Base-by-base conservation (phyloP, 441 rosid species). In the Gossypium trilobum region DNA sequence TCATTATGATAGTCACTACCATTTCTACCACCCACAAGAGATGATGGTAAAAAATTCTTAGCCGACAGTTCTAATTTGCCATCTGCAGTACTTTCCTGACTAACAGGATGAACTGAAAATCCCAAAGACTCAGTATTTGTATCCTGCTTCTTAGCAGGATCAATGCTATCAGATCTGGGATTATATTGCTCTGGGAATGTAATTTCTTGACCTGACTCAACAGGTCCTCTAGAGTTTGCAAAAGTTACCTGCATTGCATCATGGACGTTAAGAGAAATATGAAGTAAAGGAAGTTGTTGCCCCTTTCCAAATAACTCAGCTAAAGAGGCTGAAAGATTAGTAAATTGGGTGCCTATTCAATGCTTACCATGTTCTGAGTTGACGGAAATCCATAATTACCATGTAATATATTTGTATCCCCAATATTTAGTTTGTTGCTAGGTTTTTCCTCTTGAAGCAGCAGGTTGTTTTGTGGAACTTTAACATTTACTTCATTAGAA, bases 261-360 rank as follows among this genome's bases (percentile, higher is more conserved):
- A 19, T 76, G 82, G 17, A 87, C 71, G 82, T 77, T 84, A 78
- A 86, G 80, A 66, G 90, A 82, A 72, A 82, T 83, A 63, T 75
- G 83, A 75, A 84, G 87, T 14, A 84, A 89, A n/a, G 94, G 90
- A 78, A 86, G 88, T 66, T 88, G 90, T 83, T 88, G 91, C 70
- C 91, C 87, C 25, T 88, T 88, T 67, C 87, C 98, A 70, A 91
- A 84, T 51, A 88, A 72, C 82, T 91, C 93, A 56, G 85, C 95
- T 77, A 95, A 81, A 78, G 97, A 88, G 65, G 90, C 93, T 57
- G 91, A 87, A 80, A 92, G 81, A 82, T 81, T 82, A 68, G 84
- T 84, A 74, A 91, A 83, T 75, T 88, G 86, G 72, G 78, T 81
- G 27, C 86, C 68, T 83, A 88, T 69, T 85, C 95, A 68, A 79